Evolutionary conservation across 1,284 basidiomycete species (phyloP), one percentile per base, ranked within the genome.

Genomic region (Cerioporus squamosus): DNA sequence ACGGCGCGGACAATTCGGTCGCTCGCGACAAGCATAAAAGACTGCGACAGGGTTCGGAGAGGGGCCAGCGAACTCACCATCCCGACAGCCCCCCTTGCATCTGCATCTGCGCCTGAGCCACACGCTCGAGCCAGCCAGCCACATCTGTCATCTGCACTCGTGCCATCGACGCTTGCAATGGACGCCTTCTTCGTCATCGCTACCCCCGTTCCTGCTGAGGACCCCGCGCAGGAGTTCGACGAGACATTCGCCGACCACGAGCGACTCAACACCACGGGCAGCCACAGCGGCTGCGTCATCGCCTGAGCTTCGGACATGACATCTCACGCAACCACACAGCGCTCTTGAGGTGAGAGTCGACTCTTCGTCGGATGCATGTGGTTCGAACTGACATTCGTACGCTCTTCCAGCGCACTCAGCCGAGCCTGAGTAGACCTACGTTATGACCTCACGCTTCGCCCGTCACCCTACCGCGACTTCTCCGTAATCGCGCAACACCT

Each of bases 101-200:
- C 40, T 54, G 48, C 47, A 10, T 39, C 23, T 42, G 49, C 49
- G 39, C 49, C 29, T 52, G 59, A 58, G 59, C 61, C 55, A 49
- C 53, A 24, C 45, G 47, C 47, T 49, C 47, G 24, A 51, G 22
- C 23, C 36, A 12, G 9, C 23, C 18, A 22, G 33, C 12, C 29
- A 44, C 56, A 24, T 24, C 43, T 39, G 26, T 10, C 48, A 40
- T 33, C 10, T 45, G 14, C 33, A 22, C 31, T 38, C 33, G 23
- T 43, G 9, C 26, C 9, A 33, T 52, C 54, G 31, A 43, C 42
- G 48, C 51, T 56, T 52, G 55, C 46, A 50, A 64, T 64, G 62
- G 62, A 64, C 57, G 62, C 59, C 12, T 64, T 64, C 51, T 64
- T 64, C 62, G 50, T 55, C 59, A 61, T 64, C 57, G 59, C 62